Percentiles rank a stretch among this genome's conserved stretches.
Conservation (phyloP, 768 basidiomycete species). For the Gymnopilus junonius region DNA sequence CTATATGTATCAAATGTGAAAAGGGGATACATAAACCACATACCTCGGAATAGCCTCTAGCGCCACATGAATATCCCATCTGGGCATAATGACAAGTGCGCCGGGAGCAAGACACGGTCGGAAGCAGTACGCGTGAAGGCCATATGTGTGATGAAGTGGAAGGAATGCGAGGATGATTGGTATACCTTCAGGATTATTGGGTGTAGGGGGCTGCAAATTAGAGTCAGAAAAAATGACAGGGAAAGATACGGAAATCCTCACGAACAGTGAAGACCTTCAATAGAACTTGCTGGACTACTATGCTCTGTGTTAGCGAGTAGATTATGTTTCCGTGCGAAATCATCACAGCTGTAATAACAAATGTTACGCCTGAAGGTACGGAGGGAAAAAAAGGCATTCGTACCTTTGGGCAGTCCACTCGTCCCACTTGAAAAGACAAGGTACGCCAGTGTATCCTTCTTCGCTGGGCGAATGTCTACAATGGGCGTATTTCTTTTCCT, state of each 20-base stretch:
- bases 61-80: constrained; percentile 60
- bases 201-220: constrained; percentile 38
- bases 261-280: constrained; percentile 45
- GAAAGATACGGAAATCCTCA: constrained; percentile 4
- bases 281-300: constrained; percentile 32
- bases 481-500: constrained; percentile 40
- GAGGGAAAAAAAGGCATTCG: constrained; percentile 2
- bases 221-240: neutral
- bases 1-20: neutral
- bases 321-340: constrained; percentile 70
- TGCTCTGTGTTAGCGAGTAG: constrained; percentile 43
- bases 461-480: constrained; percentile 48
- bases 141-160: constrained; percentile 73
- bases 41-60: constrained; percentile 64
- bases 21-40: constrained; percentile 17
- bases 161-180: constrained; percentile 60
- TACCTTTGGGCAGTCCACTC: constrained; percentile 77
- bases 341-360: constrained; percentile 62
- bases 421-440: constrained; percentile 81
- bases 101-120: constrained; percentile 47
- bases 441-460: constrained; percentile 63
- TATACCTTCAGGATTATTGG: constrained; percentile 45
- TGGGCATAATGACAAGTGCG: constrained; percentile 59
- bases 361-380: neutral
- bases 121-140: constrained; percentile 56